phyloP scores from a whole-genome alignment of 129 eudicot genomes.

The Silybum marianum region DNA sequence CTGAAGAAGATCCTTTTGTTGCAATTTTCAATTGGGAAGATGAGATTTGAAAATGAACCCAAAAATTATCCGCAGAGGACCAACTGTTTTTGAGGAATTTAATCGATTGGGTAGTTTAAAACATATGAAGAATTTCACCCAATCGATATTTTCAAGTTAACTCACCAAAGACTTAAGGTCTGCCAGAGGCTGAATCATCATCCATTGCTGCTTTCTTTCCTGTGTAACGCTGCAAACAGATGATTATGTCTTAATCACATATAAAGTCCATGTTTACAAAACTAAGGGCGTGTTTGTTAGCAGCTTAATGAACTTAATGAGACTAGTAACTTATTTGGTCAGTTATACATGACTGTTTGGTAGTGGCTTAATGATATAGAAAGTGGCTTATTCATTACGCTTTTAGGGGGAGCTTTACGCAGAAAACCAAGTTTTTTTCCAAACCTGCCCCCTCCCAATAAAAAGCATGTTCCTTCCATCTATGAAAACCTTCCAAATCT shows the following conservation, averaged over 20 bases:
- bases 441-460: no score
- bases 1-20: conserved; percentile 21
- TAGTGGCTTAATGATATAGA: no score
- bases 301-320: no score
- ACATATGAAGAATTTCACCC: conserved; percentile 21
- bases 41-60: conserved; percentile 22
- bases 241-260: background rate
- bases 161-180: conserved; percentile 52
- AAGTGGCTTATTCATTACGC: no score
- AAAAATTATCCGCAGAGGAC: conserved; percentile 11
- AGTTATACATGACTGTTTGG: no score
- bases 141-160: conserved; percentile 26
- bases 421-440: no score
- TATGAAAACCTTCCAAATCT: no score
- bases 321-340: no score
- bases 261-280: background rate
- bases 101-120: conserved; percentile 9
- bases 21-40: conserved; percentile 17
- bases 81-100: conserved; percentile 20
- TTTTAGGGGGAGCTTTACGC: no score
- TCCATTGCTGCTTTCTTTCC: conserved; percentile 64
- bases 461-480: no score
- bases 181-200: conserved; percentile 47
- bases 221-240: conserved; percentile 61
- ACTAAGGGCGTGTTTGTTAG: background rate